Base-by-base conservation (phyloP, 345 rosid species). In the Eucalyptus curtisii region DNA sequence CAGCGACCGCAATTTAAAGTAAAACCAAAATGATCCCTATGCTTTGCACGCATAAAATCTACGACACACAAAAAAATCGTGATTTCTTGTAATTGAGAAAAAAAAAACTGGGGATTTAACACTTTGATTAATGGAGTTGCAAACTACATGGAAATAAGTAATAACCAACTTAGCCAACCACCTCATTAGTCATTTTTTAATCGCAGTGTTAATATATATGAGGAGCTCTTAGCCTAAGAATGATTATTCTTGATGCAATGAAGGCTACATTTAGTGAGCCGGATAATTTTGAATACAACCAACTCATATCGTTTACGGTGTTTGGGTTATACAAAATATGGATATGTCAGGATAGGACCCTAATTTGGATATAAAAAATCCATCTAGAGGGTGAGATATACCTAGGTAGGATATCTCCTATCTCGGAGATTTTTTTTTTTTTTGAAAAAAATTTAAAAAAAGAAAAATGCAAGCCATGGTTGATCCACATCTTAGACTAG, bases 371-470 rank as follows among this genome's bases (percentile, higher is more conserved):
- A 4, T 3, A 76, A 37, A 37, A 76, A 76, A 9, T 22, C 45
- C 47, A 37, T 4, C 5, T 19, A 40, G 82, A 40, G 45, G 27
- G 45, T 19, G 27, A 15, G 27, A 10, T 20, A 19, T 37, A 20
- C 27, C 2, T 1, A 10, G 42, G 12, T 76, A 76, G 30, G 82
- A 40, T 40, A 40, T 2, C 45, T 76, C 5, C 14, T 3, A 40
- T 76, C 4, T 5, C 8, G 4, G 30, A 64, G 16, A 3, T 14
- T n/a, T 57, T 25, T 25, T 61, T 14, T n/a, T 57, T 25, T 25
- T 61, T 57, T 3, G 0, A 9, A 19, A 40, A 76, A 10, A 20
- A 3, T 0, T 2, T 8, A 4, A 0, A 1, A 5, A 40, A 40
- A 5, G 45, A 76, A 76, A 20, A 76, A 40, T 20, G 47, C 6